Base-by-base conservation (phyloP, 1,139 yeast genomes). In the Nadsonia commutata region DNA sequence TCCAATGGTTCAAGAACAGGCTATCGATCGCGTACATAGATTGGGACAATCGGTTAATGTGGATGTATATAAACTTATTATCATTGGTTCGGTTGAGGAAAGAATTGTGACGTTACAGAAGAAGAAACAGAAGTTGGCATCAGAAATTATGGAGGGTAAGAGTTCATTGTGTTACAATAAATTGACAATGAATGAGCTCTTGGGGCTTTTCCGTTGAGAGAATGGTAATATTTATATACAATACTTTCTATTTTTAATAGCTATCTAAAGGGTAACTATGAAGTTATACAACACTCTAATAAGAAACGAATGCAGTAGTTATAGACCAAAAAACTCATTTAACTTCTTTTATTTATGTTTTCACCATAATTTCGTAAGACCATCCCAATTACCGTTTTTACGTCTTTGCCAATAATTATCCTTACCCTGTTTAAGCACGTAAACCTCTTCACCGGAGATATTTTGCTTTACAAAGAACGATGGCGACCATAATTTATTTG, bases 1-100 rank as follows among this genome's bases (percentile, higher is more conserved):
- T 56, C 97, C 96, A 1, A 88, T 72, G 60, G 95, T 88, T 2
- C 97, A 88, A 61, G 94, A 83, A 40, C 97, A 88, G 63, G 97
- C 97, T 0, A 85, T 83, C 73, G 96, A 85, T 59, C 74, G 98
- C 51, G 94, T 93, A 5, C 90, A 90, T 63, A 74, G 98, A 60
- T 83, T 88, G 51, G 95, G 96, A 5, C 98, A 88, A 62, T 72
- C 73, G 31, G 68, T 75, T 45, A 78, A 78, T 38, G 97, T 88
- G 13, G 66, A 62, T 50, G 84, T 88, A 20, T 80, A 86, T 59
- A 70, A 85, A 51, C 63, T 88, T 18, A 70, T 82, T 54, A 72
- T 80, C 42, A 59, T 66, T 36, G 70, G 72, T 37, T 78, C 94
- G 0, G 85, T 88, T 11, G 98, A 88, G 57, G 93, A 83, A 58